Percentiles rank a stretch among this genome's conserved stretches.
These are phyloP conservation scores for Irpex rosettiformis DNA, from an alignment of 1,284 basidiomycete species.

Conservation along the genomic window DNA sequence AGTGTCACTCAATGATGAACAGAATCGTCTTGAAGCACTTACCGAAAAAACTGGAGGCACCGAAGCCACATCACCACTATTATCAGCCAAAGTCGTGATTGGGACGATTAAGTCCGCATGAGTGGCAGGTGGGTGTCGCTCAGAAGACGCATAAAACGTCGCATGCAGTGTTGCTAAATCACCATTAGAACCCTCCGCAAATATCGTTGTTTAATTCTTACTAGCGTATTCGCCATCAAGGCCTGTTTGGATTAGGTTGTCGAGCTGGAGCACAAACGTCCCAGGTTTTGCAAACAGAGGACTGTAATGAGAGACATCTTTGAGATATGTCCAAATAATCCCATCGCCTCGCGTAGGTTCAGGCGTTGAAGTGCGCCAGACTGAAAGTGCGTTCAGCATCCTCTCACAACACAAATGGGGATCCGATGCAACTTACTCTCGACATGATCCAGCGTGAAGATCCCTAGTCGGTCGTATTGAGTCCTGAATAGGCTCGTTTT, in stretches of 20 bases:
- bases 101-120: constrained; percentile 66
- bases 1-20: not conserved
- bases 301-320: constrained; percentile 71
- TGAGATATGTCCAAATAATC: constrained; percentile 77
- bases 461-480: constrained; percentile 71
- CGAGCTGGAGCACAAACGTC: constrained; percentile 66
- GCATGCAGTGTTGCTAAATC: constrained; percentile 60
- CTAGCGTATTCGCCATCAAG: constrained; percentile 69
- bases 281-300: constrained; percentile 67
- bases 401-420: not conserved
- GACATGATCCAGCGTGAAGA: constrained; percentile 72
- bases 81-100: constrained; percentile 58
- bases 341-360: constrained; percentile 66
- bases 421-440: constrained; percentile 48
- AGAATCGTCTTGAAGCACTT: constrained; percentile 33
- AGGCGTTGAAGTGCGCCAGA: constrained; percentile 79
- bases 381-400: constrained; percentile 24
- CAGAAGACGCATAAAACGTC: constrained; percentile 65
- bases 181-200: not conserved
- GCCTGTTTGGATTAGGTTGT: constrained; percentile 59
- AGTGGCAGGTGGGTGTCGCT: constrained; percentile 49
- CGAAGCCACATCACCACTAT: constrained; percentile 63
- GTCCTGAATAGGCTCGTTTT: constrained; percentile 30
- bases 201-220: constrained; percentile 20
- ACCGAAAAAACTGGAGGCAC: constrained; percentile 74